A percentile compares a stretch with the other conserved stretches of the same genome.
phyloP scores from a whole-genome alignment of 1,139 yeast genomes.

The Lodderomyces beijingensis region DNA sequence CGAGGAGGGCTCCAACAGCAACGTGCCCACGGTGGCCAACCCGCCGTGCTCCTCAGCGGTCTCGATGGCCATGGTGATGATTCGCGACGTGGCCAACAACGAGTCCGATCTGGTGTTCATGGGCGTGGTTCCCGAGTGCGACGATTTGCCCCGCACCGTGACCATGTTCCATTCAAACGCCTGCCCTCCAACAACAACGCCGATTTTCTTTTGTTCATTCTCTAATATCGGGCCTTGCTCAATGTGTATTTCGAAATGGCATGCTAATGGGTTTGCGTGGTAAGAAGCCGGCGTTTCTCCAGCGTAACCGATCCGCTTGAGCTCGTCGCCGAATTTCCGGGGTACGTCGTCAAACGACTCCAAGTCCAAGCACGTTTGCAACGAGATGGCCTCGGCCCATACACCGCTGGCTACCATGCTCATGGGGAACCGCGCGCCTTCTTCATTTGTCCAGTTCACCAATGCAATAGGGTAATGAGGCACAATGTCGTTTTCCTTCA shows the following conservation, averaged over 20 bases:
- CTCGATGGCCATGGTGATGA: conserved; percentile 54
- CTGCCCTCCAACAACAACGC: conserved; percentile 65
- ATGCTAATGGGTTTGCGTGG: conserved; percentile 52
- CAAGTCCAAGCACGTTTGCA: conserved; percentile 47
- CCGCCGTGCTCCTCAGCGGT: conserved; percentile 52
- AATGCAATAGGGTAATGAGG: conserved; percentile 66
- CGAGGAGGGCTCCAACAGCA: conserved; percentile 53
- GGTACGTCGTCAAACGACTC: conserved; percentile 49
- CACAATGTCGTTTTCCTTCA: conserved; percentile 51
- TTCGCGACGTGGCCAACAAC: conserved; percentile 50
- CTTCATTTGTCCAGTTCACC: conserved; percentile 73
- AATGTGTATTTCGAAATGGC: conserved; percentile 71
- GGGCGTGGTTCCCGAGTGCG: conserved; percentile 78
- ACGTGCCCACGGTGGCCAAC: conserved; percentile 55
- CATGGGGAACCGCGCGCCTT: conserved; percentile 72
- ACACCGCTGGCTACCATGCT: conserved; percentile 63
- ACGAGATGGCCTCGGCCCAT: conserved; percentile 52
- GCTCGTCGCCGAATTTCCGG: conserved; percentile 51
- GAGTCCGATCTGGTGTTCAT: conserved; percentile 60
- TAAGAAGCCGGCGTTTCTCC: conserved; percentile 49
- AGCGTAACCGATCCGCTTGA: conserved; percentile 57
- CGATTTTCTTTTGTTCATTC: conserved; percentile 49
- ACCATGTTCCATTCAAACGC: conserved; percentile 61
- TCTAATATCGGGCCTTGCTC: conserved; percentile 76
- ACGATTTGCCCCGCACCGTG: conserved; percentile 54